Conservation (phyloP, 148 eudicot genomes). For the Chenopodium formosanum region DNA sequence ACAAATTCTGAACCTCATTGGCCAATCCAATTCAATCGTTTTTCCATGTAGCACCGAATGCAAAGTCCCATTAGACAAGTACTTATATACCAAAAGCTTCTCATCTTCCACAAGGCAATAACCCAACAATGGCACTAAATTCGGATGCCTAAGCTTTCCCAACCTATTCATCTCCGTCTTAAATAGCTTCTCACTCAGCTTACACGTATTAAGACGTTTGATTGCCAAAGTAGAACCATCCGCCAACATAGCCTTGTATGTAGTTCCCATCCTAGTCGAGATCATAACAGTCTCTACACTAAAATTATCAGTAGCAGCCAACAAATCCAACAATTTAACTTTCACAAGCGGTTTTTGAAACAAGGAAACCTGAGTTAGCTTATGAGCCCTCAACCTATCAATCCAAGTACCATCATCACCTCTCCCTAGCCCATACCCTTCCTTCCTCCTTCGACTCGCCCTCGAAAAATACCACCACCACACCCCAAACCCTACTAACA, state of each 20-base stretch:
- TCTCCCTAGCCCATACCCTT: slow-evolving; percentile 55
- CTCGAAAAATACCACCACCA: slow-evolving; percentile 73
- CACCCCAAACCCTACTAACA: slow-evolving; percentile 65
- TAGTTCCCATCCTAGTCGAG: slow-evolving; percentile 67
- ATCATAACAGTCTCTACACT: slow-evolving; percentile 46
- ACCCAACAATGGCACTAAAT: slow-evolving; percentile 78
- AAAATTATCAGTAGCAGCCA: slow-evolving; percentile 64
- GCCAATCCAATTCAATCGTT: slow-evolving; percentile 60
- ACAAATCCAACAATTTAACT: slow-evolving; percentile 60
- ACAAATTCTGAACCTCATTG: slow-evolving; percentile 69
- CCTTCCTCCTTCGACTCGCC: slow-evolving; percentile 45
- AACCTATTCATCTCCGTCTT: slow-evolving; percentile 66
- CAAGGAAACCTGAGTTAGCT: slow-evolving; percentile 70
- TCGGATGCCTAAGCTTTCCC: slow-evolving; percentile 77
- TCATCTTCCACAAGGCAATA: slow-evolving; percentile 79
- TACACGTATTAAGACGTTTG: slow-evolving; percentile 65
- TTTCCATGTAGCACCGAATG: slow-evolving; percentile 47
- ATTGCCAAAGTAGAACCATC: slow-evolving; percentile 78
- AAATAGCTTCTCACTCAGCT: slow-evolving; percentile 66
- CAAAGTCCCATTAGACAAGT: slow-evolving; percentile 75
- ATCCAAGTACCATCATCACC: slow-evolving; percentile 54
- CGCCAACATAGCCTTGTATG: slow-evolving; percentile 63
- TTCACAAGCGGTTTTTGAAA: slow-evolving; percentile 82
- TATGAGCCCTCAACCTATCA: slow-evolving; percentile 62
- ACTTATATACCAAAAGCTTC: slow-evolving; percentile 78